These are phyloP conservation scores for Lathyrus aphaca DNA, from an alignment of 306 rosid species.

Conservation along the genomic window DNA sequence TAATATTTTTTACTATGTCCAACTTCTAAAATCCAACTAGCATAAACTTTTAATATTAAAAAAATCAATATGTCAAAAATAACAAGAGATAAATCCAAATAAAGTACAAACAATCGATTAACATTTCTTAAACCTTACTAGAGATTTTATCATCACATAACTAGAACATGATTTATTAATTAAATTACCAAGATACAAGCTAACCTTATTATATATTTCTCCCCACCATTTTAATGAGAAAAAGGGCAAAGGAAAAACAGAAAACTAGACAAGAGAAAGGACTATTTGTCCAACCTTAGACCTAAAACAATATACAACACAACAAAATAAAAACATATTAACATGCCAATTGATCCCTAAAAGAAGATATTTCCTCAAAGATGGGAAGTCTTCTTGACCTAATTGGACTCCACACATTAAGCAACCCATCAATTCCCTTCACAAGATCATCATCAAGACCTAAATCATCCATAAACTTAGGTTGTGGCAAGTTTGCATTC, in stretches of 20 bases:
- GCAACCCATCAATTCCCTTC: constrained; percentile 69
- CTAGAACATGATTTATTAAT: background rate
- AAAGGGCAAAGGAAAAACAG: constrained; percentile 32
- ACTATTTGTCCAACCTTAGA: constrained; percentile 14
- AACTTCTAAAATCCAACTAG: too few species aligned
- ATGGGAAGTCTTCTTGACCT: constrained; percentile 84
- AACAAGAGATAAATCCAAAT: too few species aligned
- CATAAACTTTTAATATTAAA: too few species aligned
- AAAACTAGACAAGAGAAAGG: background rate
- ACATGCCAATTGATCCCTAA: constrained; percentile 83
- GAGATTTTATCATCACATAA: background rate
- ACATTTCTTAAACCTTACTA: background rate
- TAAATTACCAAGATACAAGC: constrained; percentile 29
- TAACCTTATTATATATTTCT: constrained; percentile 16
- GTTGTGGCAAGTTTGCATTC: constrained; percentile 35
- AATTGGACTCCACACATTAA: constrained; percentile 57
- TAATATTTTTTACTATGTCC: too few species aligned
- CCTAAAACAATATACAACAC: constrained; percentile 27
- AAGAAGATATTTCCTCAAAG: constrained; percentile 83
- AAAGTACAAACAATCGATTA: too few species aligned
- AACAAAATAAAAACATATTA: constrained; percentile 34
- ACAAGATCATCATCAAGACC: constrained; percentile 62
- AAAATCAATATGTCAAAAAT: too few species aligned
- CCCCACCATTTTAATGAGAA: constrained; percentile 42
- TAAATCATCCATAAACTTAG: constrained; percentile 23